phyloP scores from a whole-genome alignment of 2,329 filamentous ascomycete genomes.

The Calonectria leucothoes region DNA sequence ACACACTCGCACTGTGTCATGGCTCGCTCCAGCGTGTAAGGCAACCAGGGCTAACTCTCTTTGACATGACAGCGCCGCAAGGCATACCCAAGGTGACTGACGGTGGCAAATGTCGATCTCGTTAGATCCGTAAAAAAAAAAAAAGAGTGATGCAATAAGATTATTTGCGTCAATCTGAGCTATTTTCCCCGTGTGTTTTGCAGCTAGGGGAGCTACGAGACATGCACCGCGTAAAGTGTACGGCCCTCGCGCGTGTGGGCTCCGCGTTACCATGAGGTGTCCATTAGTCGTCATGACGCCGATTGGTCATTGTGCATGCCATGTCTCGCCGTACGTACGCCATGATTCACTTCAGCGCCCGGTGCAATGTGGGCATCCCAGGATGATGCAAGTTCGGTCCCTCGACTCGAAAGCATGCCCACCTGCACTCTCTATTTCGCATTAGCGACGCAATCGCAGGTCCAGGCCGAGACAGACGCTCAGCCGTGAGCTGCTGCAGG shows the following conservation, averaged over 20 bases:
- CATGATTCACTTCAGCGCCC: not conserved
- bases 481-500: not conserved
- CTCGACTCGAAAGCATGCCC: not conserved
- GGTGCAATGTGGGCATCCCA: not conserved
- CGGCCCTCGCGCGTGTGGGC: not conserved
- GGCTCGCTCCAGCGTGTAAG: not conserved
- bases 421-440: no score
- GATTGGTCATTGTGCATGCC: not conserved
- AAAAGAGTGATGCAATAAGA: not conserved
- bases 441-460: not conserved
- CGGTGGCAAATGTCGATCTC: constrained; percentile 3
- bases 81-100: not conserved
- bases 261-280: not conserved
- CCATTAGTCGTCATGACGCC: not conserved
- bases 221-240: not conserved
- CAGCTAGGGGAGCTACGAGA: not conserved
- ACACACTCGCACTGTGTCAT: not conserved
- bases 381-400: not conserved
- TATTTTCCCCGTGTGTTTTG: not conserved
- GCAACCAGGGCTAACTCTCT: not conserved
- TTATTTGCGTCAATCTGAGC: not conserved
- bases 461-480: not conserved
- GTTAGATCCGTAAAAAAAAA: not conserved
- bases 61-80: not conserved
- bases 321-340: not conserved